Base-by-base conservation (phyloP, 345 rosid genomes). In the Bruguiera gymnorhiza region DNA sequence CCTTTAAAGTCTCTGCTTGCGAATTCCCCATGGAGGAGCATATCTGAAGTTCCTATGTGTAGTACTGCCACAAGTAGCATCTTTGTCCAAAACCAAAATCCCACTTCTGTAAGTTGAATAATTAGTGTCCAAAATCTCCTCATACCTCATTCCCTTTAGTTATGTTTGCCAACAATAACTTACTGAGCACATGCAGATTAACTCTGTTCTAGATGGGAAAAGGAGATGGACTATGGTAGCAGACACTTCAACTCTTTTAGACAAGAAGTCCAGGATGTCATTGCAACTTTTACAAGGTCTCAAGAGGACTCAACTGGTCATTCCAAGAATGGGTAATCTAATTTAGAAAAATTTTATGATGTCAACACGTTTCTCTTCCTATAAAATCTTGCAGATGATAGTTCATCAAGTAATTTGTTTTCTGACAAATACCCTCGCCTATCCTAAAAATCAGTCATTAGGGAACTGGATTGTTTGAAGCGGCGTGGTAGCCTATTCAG, bases 241-340 rank as follows among this genome's bases (percentile, higher is more conserved):
- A 69, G 97, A 92, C 74, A 81, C 85, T 24, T 71, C 83, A 79
- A 77, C 97, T 68, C 84, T 92, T 76, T 73, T 95, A 59, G 84
- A 85, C 77, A 86, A 76, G 71, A 89, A 83, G 50, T 87, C 94
- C 27, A 84, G 86, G 81, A 89, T 83, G 78, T 77, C 94, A 53
- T 73, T 92, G 59, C 88, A 86, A 81, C 86, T 92, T 58, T 84
- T 95, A 68, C 89, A 87, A 83, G 99, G 98, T 75, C 87, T 95
- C 72, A 90, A 85, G 78, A 85, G 94, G 59, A 95, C 98, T 57
- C 87, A 66, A 30, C 60, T 95, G 69, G 70, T 89, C 75, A 73
- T 92, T 69, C 96, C 96, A 63, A 80, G 90, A 77, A 87, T 75
- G 56, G 97, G 99, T 92, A 87, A 80, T 15, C 10, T 55, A 37